phyloP scores from a whole-genome alignment of 2,329 filamentous ascomycete genomes.

The Rutstroemia sp. region DNA sequence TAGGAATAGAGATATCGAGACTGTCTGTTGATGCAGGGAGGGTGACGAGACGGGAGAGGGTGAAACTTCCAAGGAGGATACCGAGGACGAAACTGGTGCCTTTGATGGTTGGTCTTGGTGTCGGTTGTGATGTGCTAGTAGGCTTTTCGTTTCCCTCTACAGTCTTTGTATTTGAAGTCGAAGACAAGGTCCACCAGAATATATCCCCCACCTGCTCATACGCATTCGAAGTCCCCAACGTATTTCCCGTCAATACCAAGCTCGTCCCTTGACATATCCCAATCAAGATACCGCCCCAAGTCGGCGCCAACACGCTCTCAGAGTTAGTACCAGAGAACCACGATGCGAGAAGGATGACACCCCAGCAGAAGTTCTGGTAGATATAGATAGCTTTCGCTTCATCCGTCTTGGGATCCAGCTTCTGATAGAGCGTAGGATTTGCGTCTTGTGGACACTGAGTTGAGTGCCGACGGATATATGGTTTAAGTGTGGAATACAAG shows the following conservation, averaged over 20 bases:
- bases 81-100: constrained; percentile 44
- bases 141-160: neutral
- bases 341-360: constrained; percentile 6
- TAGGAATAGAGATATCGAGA: neutral
- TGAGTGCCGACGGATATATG: constrained; percentile 5
- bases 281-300: constrained; percentile 50
- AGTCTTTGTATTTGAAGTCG: neutral
- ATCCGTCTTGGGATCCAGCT: constrained; percentile 1
- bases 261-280: constrained; percentile 51
- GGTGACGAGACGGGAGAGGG: constrained; percentile 6
- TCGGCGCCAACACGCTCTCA: constrained; percentile 14
- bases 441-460: neutral
- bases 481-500: constrained; percentile 29
- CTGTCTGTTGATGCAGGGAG: constrained; percentile 3
- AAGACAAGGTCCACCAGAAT: constrained; percentile 33
- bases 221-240: constrained; percentile 53
- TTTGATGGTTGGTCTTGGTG: constrained; percentile 7
- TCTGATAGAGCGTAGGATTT: constrained; percentile 20
- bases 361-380: constrained; percentile 18
- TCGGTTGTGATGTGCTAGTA: neutral
- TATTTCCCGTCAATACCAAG: constrained; percentile 41
- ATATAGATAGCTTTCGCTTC: constrained; percentile 7
- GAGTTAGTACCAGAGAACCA: constrained; percentile 5
- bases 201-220: constrained; percentile 54
- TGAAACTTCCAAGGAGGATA: constrained; percentile 40